Evolutionary conservation across 495 filamentous ascomycete species (phyloP).

Genomic region (Daldinia loculata): DNA sequence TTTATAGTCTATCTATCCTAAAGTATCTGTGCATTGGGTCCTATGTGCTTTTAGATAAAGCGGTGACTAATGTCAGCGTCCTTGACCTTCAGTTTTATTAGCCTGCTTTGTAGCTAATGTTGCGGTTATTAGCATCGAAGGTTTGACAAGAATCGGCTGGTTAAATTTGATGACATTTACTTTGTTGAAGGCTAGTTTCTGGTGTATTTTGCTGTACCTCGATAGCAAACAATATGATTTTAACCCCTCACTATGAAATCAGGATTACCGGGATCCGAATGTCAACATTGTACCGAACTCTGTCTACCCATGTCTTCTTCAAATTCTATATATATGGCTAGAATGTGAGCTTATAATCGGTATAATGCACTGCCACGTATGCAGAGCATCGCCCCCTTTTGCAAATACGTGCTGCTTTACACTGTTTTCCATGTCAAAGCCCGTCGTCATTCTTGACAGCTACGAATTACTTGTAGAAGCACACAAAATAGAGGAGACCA

Average conservation of each 20-base stretch:
- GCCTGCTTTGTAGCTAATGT: neutral
- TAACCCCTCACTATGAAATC: conserved; percentile 31
- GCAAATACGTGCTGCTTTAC: conserved; percentile 8
- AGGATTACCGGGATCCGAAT: conserved; percentile 9
- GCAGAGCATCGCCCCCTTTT: conserved; percentile 8
- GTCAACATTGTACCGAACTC: conserved; percentile 23
- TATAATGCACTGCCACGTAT: conserved; percentile 1
- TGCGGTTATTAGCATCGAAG: neutral
- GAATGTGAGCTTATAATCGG: neutral
- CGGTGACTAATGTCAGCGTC: neutral
- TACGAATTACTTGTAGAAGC: neutral
- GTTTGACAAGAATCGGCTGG: neutral
- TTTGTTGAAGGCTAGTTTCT: neutral
- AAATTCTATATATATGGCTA: neutral
- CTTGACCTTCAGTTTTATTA: neutral
- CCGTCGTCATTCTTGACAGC: neutral
- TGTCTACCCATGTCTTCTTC: neutral
- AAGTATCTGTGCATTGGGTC: neutral
- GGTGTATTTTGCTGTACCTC: conserved; percentile 8
- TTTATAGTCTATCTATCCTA: neutral
- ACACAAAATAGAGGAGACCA: neutral
- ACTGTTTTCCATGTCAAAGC: neutral
- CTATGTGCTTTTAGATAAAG: neutral
- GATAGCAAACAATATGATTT: neutral
- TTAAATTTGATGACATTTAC: conserved; percentile 19